phyloP scores from a whole-genome alignment of 2,329 filamentous ascomycete species.

The Claviceps paspali region DNA sequence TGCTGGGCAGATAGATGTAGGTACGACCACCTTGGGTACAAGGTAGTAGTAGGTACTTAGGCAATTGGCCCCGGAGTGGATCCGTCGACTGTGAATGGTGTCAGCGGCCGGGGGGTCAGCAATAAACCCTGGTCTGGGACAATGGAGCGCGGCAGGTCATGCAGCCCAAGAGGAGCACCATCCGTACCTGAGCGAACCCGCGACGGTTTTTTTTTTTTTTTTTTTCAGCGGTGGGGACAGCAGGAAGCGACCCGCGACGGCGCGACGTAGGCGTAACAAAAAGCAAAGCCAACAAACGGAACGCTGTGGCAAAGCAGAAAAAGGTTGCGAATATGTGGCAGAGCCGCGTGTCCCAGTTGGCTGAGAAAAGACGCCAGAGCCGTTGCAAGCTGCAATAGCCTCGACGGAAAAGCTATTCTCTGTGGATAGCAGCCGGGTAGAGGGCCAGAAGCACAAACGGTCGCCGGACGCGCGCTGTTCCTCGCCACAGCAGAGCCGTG shows the following conservation, averaged over 20 bases:
- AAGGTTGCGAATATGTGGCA: background rate
- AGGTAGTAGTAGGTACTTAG: no score
- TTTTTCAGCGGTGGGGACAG: slow-evolving; percentile 3
- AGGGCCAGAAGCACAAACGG: background rate
- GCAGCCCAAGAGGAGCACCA: slow-evolving; percentile 1
- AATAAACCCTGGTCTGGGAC: slow-evolving; percentile 4
- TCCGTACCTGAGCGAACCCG: slow-evolving; percentile 4
- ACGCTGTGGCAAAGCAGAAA: no score
- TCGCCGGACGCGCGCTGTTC: background rate
- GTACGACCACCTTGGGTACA: no score
- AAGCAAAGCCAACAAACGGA: background rate
- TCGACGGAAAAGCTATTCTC: no score
- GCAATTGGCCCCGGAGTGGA: slow-evolving; percentile 3
- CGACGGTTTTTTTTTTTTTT: no score
- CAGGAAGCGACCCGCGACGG: slow-evolving; percentile 2
- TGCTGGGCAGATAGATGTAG: no score
- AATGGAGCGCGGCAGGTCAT: slow-evolving; percentile 2
- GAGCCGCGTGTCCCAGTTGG: background rate
- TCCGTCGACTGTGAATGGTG: slow-evolving; percentile 2
- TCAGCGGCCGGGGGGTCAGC: slow-evolving; percentile 5
- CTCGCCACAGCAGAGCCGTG: background rate
- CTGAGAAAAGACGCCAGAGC: background rate
- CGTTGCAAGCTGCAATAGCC: no score
- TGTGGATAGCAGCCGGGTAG: background rate
- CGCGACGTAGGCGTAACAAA: slow-evolving; percentile 2